A percentile compares a stretch with the other conserved stretches of the same genome.
Conservation (phyloP, 23 red algal species). For the Agarophyton chilense region DNA sequence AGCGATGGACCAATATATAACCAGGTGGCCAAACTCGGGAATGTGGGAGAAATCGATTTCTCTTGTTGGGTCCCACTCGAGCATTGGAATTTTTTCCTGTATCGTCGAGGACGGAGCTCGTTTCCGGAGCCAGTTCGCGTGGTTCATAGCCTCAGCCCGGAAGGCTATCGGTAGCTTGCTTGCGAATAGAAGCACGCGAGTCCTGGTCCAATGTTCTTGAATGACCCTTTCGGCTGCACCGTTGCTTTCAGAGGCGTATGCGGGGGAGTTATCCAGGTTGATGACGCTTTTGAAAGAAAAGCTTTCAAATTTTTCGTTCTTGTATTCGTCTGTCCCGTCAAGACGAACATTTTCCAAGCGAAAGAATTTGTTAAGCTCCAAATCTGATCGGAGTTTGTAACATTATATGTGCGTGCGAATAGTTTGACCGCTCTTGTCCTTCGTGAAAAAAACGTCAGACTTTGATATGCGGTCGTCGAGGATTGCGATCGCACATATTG, state of each 20-base stretch:
- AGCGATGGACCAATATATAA: neutral
- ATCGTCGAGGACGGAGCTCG: too few relatives aligned
- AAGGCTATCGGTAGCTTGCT: too few relatives aligned
- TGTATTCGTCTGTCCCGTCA: neutral
- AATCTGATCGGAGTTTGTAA: neutral
- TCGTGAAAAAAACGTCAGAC: neutral
- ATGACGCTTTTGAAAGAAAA: neutral
- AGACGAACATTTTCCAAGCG: too few relatives aligned
- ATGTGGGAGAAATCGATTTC: slow-evolving; percentile 5
- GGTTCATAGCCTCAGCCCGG: too few relatives aligned
- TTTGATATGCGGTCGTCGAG: slow-evolving; percentile 3
- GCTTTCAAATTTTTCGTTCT: neutral
- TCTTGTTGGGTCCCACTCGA: too few relatives aligned
- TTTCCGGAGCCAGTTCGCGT: too few relatives aligned
- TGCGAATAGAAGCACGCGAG: too few relatives aligned
- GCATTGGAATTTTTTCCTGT: too few relatives aligned
- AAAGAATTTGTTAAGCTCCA: neutral
- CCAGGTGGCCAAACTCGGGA: slow-evolving; percentile 32
- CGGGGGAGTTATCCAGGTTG: neutral
- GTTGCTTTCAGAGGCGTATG: too few relatives aligned
- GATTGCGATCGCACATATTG: neutral
- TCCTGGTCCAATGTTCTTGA: too few relatives aligned
- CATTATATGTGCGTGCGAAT: neutral
- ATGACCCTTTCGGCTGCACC: too few relatives aligned
- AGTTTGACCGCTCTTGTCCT: too few relatives aligned